phyloP scores from a whole-genome alignment of 2,329 filamentous ascomycete genomes.

The Endoconidiophora laricicola region DNA sequence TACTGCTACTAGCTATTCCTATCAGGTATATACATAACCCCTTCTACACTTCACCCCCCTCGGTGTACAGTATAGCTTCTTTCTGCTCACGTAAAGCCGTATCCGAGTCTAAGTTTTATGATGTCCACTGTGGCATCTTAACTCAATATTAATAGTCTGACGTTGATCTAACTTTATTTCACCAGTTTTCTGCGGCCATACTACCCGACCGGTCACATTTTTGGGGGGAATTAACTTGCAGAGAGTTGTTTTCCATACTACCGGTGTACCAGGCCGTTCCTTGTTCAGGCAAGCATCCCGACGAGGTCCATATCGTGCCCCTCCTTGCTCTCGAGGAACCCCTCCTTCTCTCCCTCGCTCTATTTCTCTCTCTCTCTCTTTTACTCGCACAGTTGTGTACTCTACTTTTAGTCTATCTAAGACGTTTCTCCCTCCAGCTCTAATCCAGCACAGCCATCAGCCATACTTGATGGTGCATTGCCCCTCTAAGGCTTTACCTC shows the following conservation, averaged over 20 bases:
- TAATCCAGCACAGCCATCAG: not conserved
- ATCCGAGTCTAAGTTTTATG: no score
- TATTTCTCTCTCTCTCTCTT: constrained; percentile 4
- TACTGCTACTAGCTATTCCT: no score
- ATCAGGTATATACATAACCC: no score
- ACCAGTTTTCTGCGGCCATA: no score
- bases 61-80: no score
- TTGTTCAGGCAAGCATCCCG: constrained; percentile 7
- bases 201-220: no score
- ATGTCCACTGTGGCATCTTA: no score
- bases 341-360: constrained; percentile 7
- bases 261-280: constrained; percentile 7
- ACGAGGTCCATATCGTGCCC: constrained; percentile 3
- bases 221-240: not conserved
- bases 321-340: not conserved
- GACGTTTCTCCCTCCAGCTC: not conserved
- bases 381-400: not conserved
- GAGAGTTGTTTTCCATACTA: not conserved
- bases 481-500: not conserved
- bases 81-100: no score
- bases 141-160: no score
- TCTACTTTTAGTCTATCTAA: not conserved
- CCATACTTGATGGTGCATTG: not conserved
- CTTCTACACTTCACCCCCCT: no score
- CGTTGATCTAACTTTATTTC: no score